Conservation (phyloP, 2,329 filamentous ascomycete species). For the Botrytis elliptica region DNA sequence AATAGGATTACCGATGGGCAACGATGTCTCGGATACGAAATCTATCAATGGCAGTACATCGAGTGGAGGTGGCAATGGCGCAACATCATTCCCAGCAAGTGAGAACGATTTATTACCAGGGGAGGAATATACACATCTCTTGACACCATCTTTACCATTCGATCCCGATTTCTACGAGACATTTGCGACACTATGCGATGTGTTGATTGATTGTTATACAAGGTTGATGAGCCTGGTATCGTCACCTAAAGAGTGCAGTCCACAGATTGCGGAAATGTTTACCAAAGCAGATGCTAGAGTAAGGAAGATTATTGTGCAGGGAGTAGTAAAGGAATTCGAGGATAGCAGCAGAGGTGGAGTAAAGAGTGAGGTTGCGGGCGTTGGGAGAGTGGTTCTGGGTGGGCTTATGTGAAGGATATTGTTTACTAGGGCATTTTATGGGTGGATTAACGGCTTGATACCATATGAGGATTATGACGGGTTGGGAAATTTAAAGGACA, state of each 20-base stretch:
- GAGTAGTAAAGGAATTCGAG: slow-evolving; percentile 89
- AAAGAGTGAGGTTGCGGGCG: slow-evolving; percentile 77
- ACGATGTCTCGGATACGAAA: slow-evolving; percentile 49
- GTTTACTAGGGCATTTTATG: slow-evolving; percentile 22
- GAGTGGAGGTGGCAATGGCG: slow-evolving; percentile 40
- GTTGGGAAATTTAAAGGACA: slow-evolving; percentile 2
- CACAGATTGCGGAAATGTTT: slow-evolving; percentile 77
- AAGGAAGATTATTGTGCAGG: slow-evolving; percentile 83
- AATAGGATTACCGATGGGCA: slow-evolving; percentile 53
- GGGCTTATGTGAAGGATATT: slow-evolving; percentile 63
- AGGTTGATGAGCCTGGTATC: slow-evolving; percentile 72
- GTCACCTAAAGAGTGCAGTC: slow-evolving; percentile 70
- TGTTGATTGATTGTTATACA: slow-evolving; percentile 88
- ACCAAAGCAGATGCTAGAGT: slow-evolving; percentile 83
- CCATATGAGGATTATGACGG: slow-evolving; percentile 9
- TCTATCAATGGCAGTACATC: slow-evolving; percentile 44
- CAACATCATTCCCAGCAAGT: slow-evolving; percentile 51
- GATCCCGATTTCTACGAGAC: slow-evolving; percentile 97
- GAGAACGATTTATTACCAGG: slow-evolving; percentile 70
- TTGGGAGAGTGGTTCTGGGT: slow-evolving; percentile 85
- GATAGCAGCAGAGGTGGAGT: slow-evolving; percentile 74
- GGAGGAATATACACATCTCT: slow-evolving; percentile 82
- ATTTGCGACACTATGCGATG: slow-evolving; percentile 92
- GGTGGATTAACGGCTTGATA: slow-evolving; percentile 18
- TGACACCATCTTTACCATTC: slow-evolving; percentile 91